Base-by-base conservation (phyloP, 106 monocot species). In the Phalaenopsis aphrodite region DNA sequence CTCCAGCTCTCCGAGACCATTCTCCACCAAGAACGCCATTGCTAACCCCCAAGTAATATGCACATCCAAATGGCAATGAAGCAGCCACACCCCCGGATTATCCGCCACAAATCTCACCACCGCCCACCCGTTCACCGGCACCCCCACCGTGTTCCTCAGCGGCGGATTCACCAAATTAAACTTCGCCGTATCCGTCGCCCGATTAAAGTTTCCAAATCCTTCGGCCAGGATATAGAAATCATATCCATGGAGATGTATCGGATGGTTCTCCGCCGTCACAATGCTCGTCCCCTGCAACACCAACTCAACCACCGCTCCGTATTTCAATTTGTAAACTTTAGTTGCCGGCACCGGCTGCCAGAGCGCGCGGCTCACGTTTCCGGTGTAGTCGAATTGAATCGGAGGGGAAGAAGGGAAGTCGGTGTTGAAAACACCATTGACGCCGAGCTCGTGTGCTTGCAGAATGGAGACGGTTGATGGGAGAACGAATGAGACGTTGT, bases 1-100 rank as follows among this genome's bases (percentile, higher is more conserved):
- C 74, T 87, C 77, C 69, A 89, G 61, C 48, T 84, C 79, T 2
- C 89, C 89, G 19, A 82, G 56, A 11, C 92, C 92, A 79, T 92
- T 80, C 36, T 89, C 87, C 6, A 89, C 89, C 74, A 92, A 56
- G 78, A 92, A 89, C 5, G 85, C 89, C 89, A 87, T 92, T 1
- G 89, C 89, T 71, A 92, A 65, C 10, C 92, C 92, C 92, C 92
- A 92, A 3, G 84, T 85, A 9, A 89, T 85, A 66, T 92, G 92
- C 14, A 89, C 85, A 56, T 92, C 92, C 72, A 92, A 79, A 81
- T 92, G 92, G 66, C 92, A 89, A 48, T 89, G 89, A 85, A 92
- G 69, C 11, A 92, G 81, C 92, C 92, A 92, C 11, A 89, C 89
- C 11, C 92, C 92, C 0, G 92, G 92, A 66, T 91, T 91, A 57